Percentiles rank a stretch among this genome's conserved stretches.
These are phyloP conservation scores for Hibiscus syriacus DNA, from an alignment of 345 rosid genomes.

Conservation along the genomic window DNA sequence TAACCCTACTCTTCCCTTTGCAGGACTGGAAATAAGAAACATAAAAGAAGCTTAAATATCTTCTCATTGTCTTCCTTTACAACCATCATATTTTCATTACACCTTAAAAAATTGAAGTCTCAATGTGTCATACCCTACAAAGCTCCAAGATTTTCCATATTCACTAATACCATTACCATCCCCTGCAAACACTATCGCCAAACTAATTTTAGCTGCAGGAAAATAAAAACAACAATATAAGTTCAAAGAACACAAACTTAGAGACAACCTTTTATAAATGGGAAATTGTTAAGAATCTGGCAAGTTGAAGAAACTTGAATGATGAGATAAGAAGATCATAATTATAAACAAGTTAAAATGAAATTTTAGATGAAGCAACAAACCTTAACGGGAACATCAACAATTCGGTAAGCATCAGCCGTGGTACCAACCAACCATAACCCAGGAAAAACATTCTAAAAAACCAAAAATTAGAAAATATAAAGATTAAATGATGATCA, in stretches of 20 bases:
- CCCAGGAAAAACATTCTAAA: constrained; percentile 69
- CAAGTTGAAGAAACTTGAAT: too few relatives aligned
- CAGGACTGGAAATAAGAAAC: too few relatives aligned
- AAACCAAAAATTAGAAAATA: background rate
- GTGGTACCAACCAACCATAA: constrained; percentile 74
- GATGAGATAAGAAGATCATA: too few relatives aligned
- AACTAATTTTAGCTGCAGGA: constrained; percentile 15
- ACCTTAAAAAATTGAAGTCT: constrained; percentile 31
- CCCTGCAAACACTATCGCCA: constrained; percentile 17
- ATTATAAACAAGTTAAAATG: too few relatives aligned
- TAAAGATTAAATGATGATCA: too few relatives aligned
- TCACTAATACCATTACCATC: constrained; percentile 1
- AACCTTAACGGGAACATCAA: constrained; percentile 57
- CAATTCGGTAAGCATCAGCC: constrained; percentile 59
- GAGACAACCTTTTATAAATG: constrained; percentile 9
- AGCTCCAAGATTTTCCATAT: background rate
- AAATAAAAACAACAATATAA: constrained; percentile 9
- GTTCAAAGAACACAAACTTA: background rate
- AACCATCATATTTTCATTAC: constrained; percentile 16
- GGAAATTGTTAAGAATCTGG: constrained; percentile 1
- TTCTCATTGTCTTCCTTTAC: constrained; percentile 20
- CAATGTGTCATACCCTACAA: constrained; percentile 27
- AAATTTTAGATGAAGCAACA: constrained; percentile 5
- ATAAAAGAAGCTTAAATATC: constrained; percentile 8
- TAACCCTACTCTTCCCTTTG: constrained; percentile 7